Evolutionary conservation across 257 asterid genomes (phyloP), one percentile per base, ranked within the genome.

Genomic region (Rauvolfia tetraphylla): DNA sequence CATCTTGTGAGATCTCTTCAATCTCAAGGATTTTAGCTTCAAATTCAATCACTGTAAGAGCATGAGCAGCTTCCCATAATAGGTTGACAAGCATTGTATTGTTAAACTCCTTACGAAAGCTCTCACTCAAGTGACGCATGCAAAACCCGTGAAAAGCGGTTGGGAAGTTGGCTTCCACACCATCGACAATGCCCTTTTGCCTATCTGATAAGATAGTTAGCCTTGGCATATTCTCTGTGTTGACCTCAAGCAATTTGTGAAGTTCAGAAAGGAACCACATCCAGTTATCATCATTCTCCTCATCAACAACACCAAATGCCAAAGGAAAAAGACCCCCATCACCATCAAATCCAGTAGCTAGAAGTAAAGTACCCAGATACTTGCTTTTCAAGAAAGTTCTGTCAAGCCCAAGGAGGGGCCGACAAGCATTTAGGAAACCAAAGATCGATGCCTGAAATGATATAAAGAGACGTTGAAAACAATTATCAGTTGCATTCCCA

Each of bases 201-300:
- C 99, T 87, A 65, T 92, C 98, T 0, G 99, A 92, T 77, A 95
- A 79, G 76, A 95, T 92, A 10, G 98, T 92, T 76, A 95, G 96
- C 85, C 92, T 91, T 5, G 99, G 98, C 99, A 95, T 90, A 85
- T 91, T 95, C 79, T 92, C 98, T 12, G 98, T 87, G 72, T 94
- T 94, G 74, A 89, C 81, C 88, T 91, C 97, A 23, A 95, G 97
- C 85, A 92, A 87, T 78, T 76, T 88, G 77, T 82, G 98, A 81
- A 95, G 98, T 87, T 95, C 99, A 3, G 97, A 92, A 72, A 95
- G 91, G 81, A 95, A 95, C 99, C 99, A 95, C 98, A 89, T 92
- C 99, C 99, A 95, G 68, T 92, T 95, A 13, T 85, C 97, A 49
- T 92, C 98, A 72, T 79, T 91, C 79, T 95, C 99, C 85, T 91